Conservation (phyloP, 169 alveolate genomes). For the Babesia ovis region DNA sequence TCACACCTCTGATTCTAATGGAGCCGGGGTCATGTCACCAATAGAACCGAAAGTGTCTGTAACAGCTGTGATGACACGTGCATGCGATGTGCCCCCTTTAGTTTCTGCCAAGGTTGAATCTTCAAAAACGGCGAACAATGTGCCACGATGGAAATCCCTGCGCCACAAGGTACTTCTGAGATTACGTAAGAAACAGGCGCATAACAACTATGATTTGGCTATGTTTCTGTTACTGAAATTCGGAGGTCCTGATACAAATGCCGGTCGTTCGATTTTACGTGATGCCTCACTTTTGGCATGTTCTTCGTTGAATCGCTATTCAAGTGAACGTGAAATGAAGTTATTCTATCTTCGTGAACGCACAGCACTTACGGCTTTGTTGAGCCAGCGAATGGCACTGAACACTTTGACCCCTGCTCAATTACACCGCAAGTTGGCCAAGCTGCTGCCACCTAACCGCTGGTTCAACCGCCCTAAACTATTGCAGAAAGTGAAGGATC, state of each 20-base stretch:
- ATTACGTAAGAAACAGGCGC: constrained; percentile 36
- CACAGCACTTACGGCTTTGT: neutral
- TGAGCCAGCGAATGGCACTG: constrained; percentile 23
- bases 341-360: constrained; percentile 47
- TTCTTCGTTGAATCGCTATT: constrained; percentile 63
- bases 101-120: neutral
- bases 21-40: neutral
- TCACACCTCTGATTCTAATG: neutral
- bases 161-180: constrained; percentile 46
- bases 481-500: constrained; percentile 68
- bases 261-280: constrained; percentile 62
- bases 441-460: constrained; percentile 66
- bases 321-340: constrained; percentile 43
- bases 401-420: constrained; percentile 16
- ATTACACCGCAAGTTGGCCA: constrained; percentile 48
- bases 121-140: neutral
- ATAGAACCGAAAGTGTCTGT: neutral
- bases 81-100: neutral
- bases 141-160: constrained; percentile 15
- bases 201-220: constrained; percentile 56
- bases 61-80: neutral
- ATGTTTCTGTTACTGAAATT: constrained; percentile 39
- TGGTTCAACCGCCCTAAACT: constrained; percentile 74
- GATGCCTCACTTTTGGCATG: constrained; percentile 67
- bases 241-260: constrained; percentile 55